A percentile compares a stretch with the other conserved stretches of the same genome.
Conservation (phyloP, 768 basidiomycete species). For the Tulasnella sp. region DNA sequence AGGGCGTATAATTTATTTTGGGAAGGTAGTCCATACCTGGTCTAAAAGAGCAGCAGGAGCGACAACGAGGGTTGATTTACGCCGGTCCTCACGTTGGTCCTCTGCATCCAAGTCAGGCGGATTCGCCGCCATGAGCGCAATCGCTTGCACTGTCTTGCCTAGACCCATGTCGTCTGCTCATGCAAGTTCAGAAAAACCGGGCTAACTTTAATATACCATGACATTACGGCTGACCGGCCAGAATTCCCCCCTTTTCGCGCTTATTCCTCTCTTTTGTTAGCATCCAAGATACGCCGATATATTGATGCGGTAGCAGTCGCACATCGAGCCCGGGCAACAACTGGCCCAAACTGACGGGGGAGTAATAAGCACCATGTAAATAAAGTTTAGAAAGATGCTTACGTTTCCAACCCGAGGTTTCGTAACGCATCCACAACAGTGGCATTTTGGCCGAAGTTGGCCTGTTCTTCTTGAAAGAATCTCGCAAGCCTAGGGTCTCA, state of each 20-base stretch:
- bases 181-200: background rate
- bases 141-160: conserved; percentile 64
- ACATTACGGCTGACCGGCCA: conserved; percentile 35
- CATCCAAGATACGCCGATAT: conserved; percentile 77
- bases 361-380: background rate
- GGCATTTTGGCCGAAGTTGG: background rate
- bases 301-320: conserved; percentile 60
- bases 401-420: conserved; percentile 1
- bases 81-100: conserved; percentile 24
- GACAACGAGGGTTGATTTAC: conserved; percentile 56
- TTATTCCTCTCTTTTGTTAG: conserved; percentile 44
- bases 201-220: no score
- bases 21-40: conserved; percentile 42
- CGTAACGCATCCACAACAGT: conserved; percentile 1
- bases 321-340: conserved; percentile 60
- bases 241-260: conserved; percentile 48
- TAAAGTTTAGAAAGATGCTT: background rate
- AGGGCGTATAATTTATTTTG: background rate
- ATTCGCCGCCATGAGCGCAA: conserved; percentile 66
- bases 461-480: conserved; percentile 3
- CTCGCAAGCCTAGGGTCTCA: background rate
- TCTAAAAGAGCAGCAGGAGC: conserved; percentile 66
- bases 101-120: conserved; percentile 35
- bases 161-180: conserved; percentile 53
- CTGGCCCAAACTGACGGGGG: conserved; percentile 36